Evolutionary conservation across 768 basidiomycete species (phyloP).

Genomic region (Leccinum aurantiacum): DNA sequence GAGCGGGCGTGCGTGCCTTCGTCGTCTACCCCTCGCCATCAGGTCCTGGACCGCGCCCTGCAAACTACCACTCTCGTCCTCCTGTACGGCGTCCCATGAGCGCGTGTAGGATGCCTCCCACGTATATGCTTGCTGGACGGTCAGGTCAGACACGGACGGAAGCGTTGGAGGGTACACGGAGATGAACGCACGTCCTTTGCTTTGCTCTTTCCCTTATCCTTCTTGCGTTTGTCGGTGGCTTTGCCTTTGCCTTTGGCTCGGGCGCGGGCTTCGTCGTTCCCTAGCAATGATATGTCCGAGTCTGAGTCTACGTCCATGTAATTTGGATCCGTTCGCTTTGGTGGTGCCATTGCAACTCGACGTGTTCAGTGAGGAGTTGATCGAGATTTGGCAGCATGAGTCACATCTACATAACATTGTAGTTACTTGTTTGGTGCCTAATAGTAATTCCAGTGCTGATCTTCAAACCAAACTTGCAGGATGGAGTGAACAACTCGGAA

Average conservation of each 20-base stretch:
- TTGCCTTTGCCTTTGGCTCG: slow-evolving; percentile 62
- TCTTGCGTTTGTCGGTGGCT: slow-evolving; percentile 48
- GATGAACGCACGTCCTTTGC: slow-evolving; percentile 32
- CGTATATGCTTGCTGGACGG: slow-evolving; percentile 72
- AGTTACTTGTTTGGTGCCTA: too few relatives aligned
- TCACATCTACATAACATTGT: too few relatives aligned
- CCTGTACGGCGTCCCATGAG: slow-evolving; percentile 96
- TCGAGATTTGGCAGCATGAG: too few relatives aligned
- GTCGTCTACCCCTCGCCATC: slow-evolving; percentile 80
- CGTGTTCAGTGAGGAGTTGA: too few relatives aligned
- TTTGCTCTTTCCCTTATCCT: slow-evolving; percentile 49
- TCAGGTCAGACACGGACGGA: slow-evolving; percentile 9
- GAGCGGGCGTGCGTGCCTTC: slow-evolving; percentile 54
- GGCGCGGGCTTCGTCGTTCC: slow-evolving; percentile 45
- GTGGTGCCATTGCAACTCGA: slow-evolving; percentile 24
- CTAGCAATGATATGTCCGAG: slow-evolving; percentile 66
- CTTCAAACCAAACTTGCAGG: too few relatives aligned
- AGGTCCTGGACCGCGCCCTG: slow-evolving; percentile 88
- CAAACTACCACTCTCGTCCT: slow-evolving; percentile 91
- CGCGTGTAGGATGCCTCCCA: slow-evolving; percentile 96
- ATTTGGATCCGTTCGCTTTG: slow-evolving; percentile 27
- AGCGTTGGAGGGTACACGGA: neutral
- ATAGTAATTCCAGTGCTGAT: too few relatives aligned
- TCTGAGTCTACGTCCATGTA: slow-evolving; percentile 66
- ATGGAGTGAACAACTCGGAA: too few relatives aligned